Evolutionary conservation across 768 basidiomycete genomes (phyloP), one percentile per base, ranked within the genome.

Genomic region (Tricholoma terreum): DNA sequence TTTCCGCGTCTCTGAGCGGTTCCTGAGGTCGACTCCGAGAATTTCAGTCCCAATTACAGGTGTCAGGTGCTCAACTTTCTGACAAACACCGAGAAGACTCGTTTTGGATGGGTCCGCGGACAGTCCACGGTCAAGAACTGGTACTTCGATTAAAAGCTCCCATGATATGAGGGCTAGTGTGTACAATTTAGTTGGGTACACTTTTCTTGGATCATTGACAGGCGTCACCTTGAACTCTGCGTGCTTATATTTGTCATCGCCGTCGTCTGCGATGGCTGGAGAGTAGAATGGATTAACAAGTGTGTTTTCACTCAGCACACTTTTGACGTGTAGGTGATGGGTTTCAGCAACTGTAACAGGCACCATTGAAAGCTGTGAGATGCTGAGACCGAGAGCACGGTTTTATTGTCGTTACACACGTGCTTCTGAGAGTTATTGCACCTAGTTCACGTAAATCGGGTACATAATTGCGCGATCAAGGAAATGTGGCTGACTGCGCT

Each of bases 21-120:
- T 84, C 56, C 85, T 77, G 22, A 93, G 77, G 70, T 93, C 89
- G 59, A 92, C 74, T 6, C 90, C 90, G 4, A 73, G 67, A 48
- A 92, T 73, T 67, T 92, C 90, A 27, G 88, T 89, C 15, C 90
- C 91, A 61, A 92, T 86, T 35, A 79, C 75, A 1, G 86, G 87
- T 0, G 87, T 88, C 46, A 91, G 72, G 62, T 90, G 78, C 58
- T 77, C 80, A 51, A 91, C 82, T 66, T 85, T 89, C 55, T 75
- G 75, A 10, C 86, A 90, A 17, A 85, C 88, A 51, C 75, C 67
- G 38, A 91, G 72, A 15, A 93, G 73, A 43, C 71, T 80, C 64
- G 80, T 81, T 75, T 92, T 92, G 60, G 78, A 75, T 0, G 84
- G 82, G 65, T 91, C 89, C 6, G 90, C 90, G 46, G 73, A 75